Base-by-base conservation (phyloP, 2,329 filamentous ascomycete species). In the Aspergillus costaricaensis region DNA sequence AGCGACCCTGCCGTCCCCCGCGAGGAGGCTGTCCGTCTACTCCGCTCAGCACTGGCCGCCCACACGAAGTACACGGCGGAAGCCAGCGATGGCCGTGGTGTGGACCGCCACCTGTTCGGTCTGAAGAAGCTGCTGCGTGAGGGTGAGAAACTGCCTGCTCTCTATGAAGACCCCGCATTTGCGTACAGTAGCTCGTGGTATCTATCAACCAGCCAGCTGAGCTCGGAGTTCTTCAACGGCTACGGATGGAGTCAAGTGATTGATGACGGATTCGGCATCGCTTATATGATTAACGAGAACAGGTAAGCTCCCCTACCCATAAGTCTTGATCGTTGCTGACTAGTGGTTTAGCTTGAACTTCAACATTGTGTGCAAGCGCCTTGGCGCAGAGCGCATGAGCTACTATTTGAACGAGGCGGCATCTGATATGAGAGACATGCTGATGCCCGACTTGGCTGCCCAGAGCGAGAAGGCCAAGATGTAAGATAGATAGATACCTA, bases 281-380 rank as follows among this genome's bases (percentile, higher is more conserved):
- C 95, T 41, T 99, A 99, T 77, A 99, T 99, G 95, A 98, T 99
- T 77, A 99, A 99, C 76, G 94, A 98, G 84, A 96, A 97, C 79
- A 93, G 87, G 89, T 91, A 74, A 77, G 82, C 72, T 32, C 23
- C 47, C 43, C 12, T 19, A 44, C 21, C 39, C 39, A 14, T 55
- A 23, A 38, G 4, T 25, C 27, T 43, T 49, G 43, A 39, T 50
- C 60, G 43, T 67, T 60, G 70, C 50, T 32, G 30, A 52, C 8
- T 5, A 27, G 15, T 7, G 3, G 17, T 30, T 30, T 66, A 96
- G 92, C 77, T 85, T 99, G 65, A 95, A 98, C 85, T 98, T 99
- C 83, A 99, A 99, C 80, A 88, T 99, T 68, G 93, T 96, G 66
- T 95, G 91, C 76, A 99, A 98, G 85, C 88, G 90, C 59, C 82